phyloP scores from a whole-genome alignment of 139 green algal genomes.

The Coelastrella sp. region DNA sequence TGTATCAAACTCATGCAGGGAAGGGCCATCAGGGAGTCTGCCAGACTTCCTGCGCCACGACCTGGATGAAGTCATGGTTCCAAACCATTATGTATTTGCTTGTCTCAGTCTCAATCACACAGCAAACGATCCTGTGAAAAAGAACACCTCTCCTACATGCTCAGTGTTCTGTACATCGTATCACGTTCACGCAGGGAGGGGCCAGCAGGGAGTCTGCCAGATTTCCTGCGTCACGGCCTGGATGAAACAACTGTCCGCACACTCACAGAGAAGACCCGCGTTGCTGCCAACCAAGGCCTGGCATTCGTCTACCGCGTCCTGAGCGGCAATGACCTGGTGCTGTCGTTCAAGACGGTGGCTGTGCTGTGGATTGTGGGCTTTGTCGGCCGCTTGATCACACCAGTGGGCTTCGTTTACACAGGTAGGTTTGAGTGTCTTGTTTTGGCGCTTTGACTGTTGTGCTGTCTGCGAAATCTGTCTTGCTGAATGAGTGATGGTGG shows the following conservation, averaged over 20 bases:
- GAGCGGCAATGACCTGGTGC: slow-evolving; percentile 14
- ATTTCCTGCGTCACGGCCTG: slow-evolving; percentile 19
- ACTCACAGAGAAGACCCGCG: slow-evolving; percentile 32
- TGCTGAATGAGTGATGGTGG: too few species aligned
- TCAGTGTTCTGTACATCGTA: not conserved
- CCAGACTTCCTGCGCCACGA: too few species aligned
- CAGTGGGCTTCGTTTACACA: slow-evolving; percentile 44
- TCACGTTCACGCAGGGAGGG: not conserved
- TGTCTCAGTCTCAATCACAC: not conserved
- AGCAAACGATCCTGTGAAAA: not conserved
- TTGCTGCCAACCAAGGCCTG: slow-evolving; percentile 19
- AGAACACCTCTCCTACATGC: not conserved
- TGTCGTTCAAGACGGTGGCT: not conserved
- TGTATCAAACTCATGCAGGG: too few species aligned
- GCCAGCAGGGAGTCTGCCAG: slow-evolving; percentile 23
- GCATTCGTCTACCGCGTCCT: not conserved
- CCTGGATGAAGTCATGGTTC: too few species aligned
- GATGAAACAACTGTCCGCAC: slow-evolving; percentile 18
- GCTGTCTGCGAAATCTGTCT: too few species aligned
- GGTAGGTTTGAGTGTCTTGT: not conserved
- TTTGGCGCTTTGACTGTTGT: too few species aligned
- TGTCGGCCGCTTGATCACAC: slow-evolving; percentile 43
- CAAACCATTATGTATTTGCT: too few species aligned
- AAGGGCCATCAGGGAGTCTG: too few species aligned
- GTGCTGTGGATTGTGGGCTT: slow-evolving; percentile 38